Evolutionary conservation across 805 yeast genomes (phyloP).

Genomic region (Zygosaccharomyces bailii): DNA sequence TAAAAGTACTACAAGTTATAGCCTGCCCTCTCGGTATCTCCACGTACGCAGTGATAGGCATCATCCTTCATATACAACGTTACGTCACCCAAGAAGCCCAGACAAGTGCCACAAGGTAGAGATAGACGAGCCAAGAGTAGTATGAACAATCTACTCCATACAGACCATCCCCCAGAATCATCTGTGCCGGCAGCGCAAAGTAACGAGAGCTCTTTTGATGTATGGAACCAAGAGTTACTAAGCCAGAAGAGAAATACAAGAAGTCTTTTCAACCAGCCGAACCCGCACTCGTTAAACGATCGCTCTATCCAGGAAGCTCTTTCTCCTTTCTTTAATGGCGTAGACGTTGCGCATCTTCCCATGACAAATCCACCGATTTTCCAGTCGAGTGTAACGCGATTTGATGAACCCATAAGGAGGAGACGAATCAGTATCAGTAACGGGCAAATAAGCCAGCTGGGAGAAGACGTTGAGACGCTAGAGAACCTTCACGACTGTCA

Average conservation of each 20-base stretch:
- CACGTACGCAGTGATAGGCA: neutral
- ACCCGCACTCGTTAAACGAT: slow-evolving; percentile 31
- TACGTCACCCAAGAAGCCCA: neutral
- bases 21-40: neutral
- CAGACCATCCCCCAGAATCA: neutral
- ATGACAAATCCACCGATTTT: slow-evolving; percentile 46
- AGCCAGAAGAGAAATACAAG: slow-evolving; percentile 3
- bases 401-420: slow-evolving; percentile 32
- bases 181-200: neutral
- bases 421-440: slow-evolving; percentile 78
- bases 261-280: slow-evolving; percentile 11
- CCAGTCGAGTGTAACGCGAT: slow-evolving; percentile 40
- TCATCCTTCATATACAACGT: neutral
- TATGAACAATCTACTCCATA: neutral
- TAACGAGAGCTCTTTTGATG: neutral
- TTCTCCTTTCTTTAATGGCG: slow-evolving; percentile 44
- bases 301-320: slow-evolving; percentile 37
- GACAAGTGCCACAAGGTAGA: neutral
- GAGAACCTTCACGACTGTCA: slow-evolving; percentile 40
- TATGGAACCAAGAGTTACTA: slow-evolving; percentile 3
- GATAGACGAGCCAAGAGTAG: neutral
- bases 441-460: slow-evolving; percentile 79
- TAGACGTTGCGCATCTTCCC: slow-evolving; percentile 43
- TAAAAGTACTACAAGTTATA: neutral
- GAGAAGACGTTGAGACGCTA: slow-evolving; percentile 38